phyloP scores from a whole-genome alignment of 352 stramenopile species.

The Phytophthora colocasiae region DNA sequence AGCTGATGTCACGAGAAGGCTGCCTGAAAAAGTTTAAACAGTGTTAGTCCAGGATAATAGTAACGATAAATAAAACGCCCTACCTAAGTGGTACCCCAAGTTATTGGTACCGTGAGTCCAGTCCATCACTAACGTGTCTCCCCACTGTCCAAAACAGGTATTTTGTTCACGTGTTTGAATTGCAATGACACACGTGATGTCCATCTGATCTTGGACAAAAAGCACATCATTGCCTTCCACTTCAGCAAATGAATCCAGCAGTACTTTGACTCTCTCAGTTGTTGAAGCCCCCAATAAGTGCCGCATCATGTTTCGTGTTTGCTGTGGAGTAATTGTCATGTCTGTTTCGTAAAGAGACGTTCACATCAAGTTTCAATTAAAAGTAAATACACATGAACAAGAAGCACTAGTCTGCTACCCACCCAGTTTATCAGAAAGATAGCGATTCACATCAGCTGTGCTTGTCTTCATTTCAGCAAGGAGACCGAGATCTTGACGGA shows the following conservation, averaged over 20 bases:
- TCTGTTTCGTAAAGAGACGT: neutral
- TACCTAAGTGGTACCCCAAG: conserved; percentile 10
- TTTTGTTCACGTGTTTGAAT: neutral
- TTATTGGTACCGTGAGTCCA: conserved; percentile 3
- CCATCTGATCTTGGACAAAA: conserved; percentile 1
- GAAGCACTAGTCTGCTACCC: neutral
- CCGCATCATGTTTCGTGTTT: conserved; percentile 16
- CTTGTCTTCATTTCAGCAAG: neutral
- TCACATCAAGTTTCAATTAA: neutral
- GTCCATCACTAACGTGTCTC: neutral
- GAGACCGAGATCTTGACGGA: neutral
- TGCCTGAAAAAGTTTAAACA: conserved; percentile 3
- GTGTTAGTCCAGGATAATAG: too few species aligned
- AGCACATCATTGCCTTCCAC: conserved; percentile 8
- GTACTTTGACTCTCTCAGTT: neutral
- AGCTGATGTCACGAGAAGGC: conserved; percentile 22
- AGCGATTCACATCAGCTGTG: conserved; percentile 6
- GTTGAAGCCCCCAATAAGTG: conserved; percentile 1
- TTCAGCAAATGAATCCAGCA: conserved; percentile 13
- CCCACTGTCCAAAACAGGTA: neutral
- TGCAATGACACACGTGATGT: neutral
- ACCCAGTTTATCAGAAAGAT: conserved; percentile 7
- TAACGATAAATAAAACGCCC: neutral
- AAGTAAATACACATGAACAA: neutral
- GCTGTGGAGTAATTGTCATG: conserved; percentile 11